These are phyloP conservation scores for Lichtheimia hyalospora DNA, from an alignment of 371 early-diverging fungal species.

Conservation along the genomic window DNA sequence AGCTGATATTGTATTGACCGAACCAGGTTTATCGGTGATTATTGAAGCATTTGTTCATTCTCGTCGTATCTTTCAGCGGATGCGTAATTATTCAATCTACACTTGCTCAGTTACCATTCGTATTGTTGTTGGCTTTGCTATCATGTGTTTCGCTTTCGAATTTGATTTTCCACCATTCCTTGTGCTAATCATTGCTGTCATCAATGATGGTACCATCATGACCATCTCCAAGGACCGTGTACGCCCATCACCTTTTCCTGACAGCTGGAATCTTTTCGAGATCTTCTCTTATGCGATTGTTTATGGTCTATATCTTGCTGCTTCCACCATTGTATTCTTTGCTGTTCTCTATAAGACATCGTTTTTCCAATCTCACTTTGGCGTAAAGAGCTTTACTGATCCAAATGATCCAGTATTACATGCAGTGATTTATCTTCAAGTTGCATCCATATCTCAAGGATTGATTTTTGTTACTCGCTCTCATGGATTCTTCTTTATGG, in stretches of 20 bases:
- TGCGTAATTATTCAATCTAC: conserved; percentile 64
- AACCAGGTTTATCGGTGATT: conserved; percentile 76
- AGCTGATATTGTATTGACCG: conserved; percentile 77
- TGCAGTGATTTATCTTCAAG: conserved; percentile 56
- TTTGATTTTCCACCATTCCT: conserved; percentile 67
- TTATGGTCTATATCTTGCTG: conserved; percentile 57
- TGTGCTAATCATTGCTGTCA: conserved; percentile 61
- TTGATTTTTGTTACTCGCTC: conserved; percentile 60
- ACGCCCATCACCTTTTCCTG: conserved; percentile 55
- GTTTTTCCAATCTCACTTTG: conserved; percentile 50
- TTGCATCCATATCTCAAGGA: conserved; percentile 54
- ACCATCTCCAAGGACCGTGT: conserved; percentile 64
- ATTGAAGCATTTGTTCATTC: conserved; percentile 66
- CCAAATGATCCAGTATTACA: conserved; percentile 47
- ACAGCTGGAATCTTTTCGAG: conserved; percentile 59
- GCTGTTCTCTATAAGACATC: conserved; percentile 39
- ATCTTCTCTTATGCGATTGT: conserved; percentile 58
- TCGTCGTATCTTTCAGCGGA: conserved; percentile 75
- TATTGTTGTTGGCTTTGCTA: conserved; percentile 62
- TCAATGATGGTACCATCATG: conserved; percentile 67
- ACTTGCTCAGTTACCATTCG: conserved; percentile 65
- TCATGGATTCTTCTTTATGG: conserved; percentile 52
- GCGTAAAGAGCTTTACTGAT: conserved; percentile 24
- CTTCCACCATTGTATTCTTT: conserved; percentile 56
- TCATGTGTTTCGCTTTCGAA: conserved; percentile 56